Percentiles rank a stretch among this genome's conserved stretches.
Evolutionary conservation across 2,329 filamentous ascomycete genomes (phyloP).

Genomic region (Diplodia corticola): DNA sequence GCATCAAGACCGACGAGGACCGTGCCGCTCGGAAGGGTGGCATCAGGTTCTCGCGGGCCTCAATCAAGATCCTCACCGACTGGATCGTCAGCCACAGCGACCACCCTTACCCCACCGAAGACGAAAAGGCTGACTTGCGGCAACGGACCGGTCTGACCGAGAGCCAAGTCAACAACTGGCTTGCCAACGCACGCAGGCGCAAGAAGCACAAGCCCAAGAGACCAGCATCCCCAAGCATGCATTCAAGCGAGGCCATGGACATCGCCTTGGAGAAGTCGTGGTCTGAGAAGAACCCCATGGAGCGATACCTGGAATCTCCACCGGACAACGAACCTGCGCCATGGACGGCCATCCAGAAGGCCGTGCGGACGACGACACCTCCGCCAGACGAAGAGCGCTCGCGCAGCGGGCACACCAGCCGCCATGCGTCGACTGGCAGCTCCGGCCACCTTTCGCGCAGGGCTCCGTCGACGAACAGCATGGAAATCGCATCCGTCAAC

Average conservation of each 20-base stretch:
- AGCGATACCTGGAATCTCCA: conserved; percentile 69
- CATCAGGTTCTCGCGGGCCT: conserved; percentile 76
- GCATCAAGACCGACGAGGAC: conserved; percentile 36
- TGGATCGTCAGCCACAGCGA: conserved; percentile 80
- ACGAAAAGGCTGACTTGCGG: conserved; percentile 79
- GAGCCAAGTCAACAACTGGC: conserved; percentile 87
- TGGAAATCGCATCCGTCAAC: conserved; percentile 52
- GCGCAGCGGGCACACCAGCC: conserved; percentile 34
- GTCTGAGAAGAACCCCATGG: conserved; percentile 63
- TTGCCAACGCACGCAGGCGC: conserved; percentile 82
- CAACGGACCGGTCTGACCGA: conserved; percentile 77
- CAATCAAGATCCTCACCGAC: conserved; percentile 76
- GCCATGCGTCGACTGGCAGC: conserved; percentile 53
- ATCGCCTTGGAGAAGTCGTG: conserved; percentile 67
- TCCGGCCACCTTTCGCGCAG: conserved; percentile 51
- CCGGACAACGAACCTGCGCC: conserved; percentile 69
- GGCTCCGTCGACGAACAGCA: conserved; percentile 55
- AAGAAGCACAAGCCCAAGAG: conserved; percentile 72
- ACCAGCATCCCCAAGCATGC: conserved; percentile 67
- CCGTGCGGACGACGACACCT: conserved; percentile 48
- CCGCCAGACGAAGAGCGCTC: conserved; percentile 39
- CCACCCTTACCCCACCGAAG: conserved; percentile 85
- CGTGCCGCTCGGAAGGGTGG: conserved; percentile 60
- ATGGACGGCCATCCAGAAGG: conserved; percentile 63
- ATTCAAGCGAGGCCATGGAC: conserved; percentile 64